Base-by-base conservation (phyloP, 768 basidiomycete genomes). In the Termitomyces sp. region DNA sequence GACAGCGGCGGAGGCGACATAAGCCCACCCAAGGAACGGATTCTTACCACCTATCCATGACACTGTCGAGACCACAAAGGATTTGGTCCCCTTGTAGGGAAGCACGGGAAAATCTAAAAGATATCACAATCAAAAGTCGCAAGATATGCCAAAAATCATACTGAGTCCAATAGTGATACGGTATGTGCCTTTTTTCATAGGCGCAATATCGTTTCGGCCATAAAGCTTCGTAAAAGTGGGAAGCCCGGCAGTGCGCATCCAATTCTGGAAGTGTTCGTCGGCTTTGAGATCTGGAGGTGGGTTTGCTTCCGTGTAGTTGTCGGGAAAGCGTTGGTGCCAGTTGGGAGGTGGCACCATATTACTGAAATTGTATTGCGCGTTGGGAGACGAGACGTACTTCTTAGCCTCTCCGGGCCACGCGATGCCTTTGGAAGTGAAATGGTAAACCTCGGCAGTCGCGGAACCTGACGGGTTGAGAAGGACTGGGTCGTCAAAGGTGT, bases 1-100 rank as follows among this genome's bases (percentile, higher is more conserved):
- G 16, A 98, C 78, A 18, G 81, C 83, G 2, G 95, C 86, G 1
- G 94, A 84, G 16, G 88, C 95, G 46, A 99, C 88, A 67, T 99
- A 99, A 2, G 94, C 92, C 94, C 95, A 98, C 8, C 97, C 97
- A 20, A 99, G 80, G 86, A 99, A 99, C 1, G 94, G 87, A 65
- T 99, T 98, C 76, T 96, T 95, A 41, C 97, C 97, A 12, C 97
- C 97, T 68, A 97, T 93, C 95, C 96, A 98, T 1, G 95, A 93
- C 15, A 97, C 94, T 3, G 96, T 98, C 45, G 94, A 94, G 61
- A 99, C 90, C 33, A 99, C 95, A 59, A 99, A 81, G 0, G 94
- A 94, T 72, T 99, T 99, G 10, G 96, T 98, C 44, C 97, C 97
- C 53, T 86, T 86, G 77, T 91, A 99, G 9, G 87, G 81, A 48